Evolutionary conservation across 78 protist species (phyloP).

Genomic region (Protostelium mycophagum): DNA sequence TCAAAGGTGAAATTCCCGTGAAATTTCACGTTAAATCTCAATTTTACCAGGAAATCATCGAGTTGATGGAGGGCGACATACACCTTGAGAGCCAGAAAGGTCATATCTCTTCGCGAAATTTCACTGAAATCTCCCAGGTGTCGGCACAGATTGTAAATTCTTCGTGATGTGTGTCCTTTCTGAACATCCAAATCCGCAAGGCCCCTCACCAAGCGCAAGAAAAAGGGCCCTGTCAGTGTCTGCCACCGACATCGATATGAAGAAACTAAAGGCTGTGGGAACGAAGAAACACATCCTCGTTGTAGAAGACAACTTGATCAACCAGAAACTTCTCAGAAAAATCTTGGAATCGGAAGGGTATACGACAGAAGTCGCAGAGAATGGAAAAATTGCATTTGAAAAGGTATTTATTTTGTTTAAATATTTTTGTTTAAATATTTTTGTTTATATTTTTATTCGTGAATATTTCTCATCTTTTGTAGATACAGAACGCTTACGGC

Average conservation of each 20-base stretch:
- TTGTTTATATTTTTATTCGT: too few relatives aligned
- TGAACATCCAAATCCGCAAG: neutral
- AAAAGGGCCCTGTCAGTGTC: neutral
- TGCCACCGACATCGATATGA: neutral
- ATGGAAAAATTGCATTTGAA: neutral
- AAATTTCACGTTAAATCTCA: neutral
- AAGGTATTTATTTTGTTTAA: too few relatives aligned
- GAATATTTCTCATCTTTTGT: neutral
- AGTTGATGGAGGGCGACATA: neutral
- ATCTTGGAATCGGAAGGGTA: neutral
- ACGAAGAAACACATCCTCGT: neutral
- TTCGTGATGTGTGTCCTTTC: neutral
- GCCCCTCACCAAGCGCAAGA: neutral
- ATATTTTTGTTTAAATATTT: too few relatives aligned
- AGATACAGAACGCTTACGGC: neutral
- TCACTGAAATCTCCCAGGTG: neutral
- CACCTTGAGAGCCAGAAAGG: neutral
- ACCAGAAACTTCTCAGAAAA: neutral
- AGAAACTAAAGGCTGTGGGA: neutral
- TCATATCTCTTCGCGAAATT: neutral
- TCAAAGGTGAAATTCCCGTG: neutral
- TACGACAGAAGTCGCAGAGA: neutral
- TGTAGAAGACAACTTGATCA: neutral
- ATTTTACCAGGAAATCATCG: neutral
- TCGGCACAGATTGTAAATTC: neutral